Base-by-base conservation (phyloP, 2,329 filamentous ascomycete species). In the Pezicula carpinea region DNA sequence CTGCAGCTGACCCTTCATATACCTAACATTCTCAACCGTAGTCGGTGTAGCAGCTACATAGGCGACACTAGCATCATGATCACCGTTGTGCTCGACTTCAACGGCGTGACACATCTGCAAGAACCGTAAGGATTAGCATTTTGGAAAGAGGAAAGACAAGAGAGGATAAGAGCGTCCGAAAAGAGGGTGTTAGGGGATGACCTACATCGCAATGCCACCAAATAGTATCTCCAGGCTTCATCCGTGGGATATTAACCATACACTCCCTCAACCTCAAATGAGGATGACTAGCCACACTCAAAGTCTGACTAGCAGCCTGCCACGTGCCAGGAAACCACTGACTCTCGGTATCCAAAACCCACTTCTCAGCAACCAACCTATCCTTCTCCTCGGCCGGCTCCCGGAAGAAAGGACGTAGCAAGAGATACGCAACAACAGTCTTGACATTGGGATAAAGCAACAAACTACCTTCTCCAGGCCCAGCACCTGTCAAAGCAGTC, bases 401-500 rank as follows among this genome's bases (percentile, higher is more conserved):
- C 17, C 44, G 48, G 58, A 72, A 71, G 49, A 72, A 70, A 1
- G 69, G 68, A 10, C 69, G 59, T n/a, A 72, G 59, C 7, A 72
- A 52, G 38, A 70, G 48, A 46, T 72, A 73, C 2, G 68, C 64
- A 11, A 70, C 63, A 13, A 59, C 60, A 3, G 53, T 57, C 7
- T 58, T 57, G 17, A 70, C 57, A 47, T 70, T 64, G 1, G 69
- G 69, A 44, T 67, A 69, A 5, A 73, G 46, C 49, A 71, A 54
- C 22, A 73, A 49, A 2, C 62, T 68, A 10, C 69, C 70, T 49
- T 70, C 64, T 6, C 57, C 50, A 2, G 62, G 53, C 2, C 54
- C 63, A 2, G 66, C 62, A 5, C 54, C 56, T 0, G 67, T 70
- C 15, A 71, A 57, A 2, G 67, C 69, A 3, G 68, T 71, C 69